Evolutionary conservation across 2,329 filamentous ascomycete species (phyloP).

Genomic region (Penicillium sp.): DNA sequence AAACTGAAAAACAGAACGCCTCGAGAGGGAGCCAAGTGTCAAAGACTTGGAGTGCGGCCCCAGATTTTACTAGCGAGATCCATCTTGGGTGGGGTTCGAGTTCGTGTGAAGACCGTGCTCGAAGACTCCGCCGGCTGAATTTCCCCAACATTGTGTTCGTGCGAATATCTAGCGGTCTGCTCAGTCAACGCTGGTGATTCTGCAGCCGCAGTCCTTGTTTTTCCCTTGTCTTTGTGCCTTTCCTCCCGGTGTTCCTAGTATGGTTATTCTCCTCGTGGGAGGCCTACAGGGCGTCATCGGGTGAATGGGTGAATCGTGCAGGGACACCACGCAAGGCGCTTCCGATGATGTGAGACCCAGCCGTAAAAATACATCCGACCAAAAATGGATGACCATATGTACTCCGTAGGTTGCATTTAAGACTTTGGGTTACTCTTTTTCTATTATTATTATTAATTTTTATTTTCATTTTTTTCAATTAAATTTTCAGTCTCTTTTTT

Average conservation of each 20-base stretch:
- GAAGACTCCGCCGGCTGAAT: constrained; percentile 9
- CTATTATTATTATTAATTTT: no score
- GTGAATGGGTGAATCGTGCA: neutral
- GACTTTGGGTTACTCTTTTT: no score
- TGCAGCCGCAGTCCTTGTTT: neutral
- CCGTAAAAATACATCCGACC: neutral
- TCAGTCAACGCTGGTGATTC: neutral
- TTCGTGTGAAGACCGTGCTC: constrained; percentile 19
- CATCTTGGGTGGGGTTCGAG: constrained; percentile 27
- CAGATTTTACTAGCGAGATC: constrained; percentile 33
- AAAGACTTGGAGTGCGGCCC: constrained; percentile 29
- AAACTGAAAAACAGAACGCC: neutral
- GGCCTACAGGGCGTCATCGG: neutral
- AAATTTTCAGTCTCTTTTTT: no score
- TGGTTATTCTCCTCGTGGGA: constrained; percentile 1
- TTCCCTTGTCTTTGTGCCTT: neutral
- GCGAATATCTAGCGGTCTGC: neutral
- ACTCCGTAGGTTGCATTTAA: no score
- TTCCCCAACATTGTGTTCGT: neutral
- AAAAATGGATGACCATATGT: no score
- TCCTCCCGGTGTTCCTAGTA: neutral
- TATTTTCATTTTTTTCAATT: no score
- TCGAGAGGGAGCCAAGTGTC: constrained; percentile 11
- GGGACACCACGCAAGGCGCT: constrained; percentile 9
- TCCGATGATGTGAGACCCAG: neutral